Percentiles rank a stretch among this genome's conserved stretches.
Evolutionary conservation across 2,329 filamentous ascomycete genomes (phyloP).

Genomic region (Pseudogymnoascus sp.): DNA sequence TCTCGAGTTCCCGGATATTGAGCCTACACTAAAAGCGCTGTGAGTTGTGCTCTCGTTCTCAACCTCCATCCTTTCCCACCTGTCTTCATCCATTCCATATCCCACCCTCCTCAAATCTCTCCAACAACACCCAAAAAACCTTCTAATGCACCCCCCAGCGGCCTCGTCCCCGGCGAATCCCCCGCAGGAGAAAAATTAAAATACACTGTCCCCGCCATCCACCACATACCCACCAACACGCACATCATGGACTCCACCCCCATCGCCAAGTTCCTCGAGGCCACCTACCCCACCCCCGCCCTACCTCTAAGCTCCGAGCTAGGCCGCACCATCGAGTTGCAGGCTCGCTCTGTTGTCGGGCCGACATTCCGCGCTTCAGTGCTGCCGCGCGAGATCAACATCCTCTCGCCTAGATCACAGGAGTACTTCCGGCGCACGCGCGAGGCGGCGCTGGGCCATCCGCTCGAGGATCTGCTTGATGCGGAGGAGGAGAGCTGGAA

Average conservation of each 20-base stretch:
- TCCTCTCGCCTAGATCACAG: slow-evolving; percentile 32
- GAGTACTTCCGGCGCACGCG: slow-evolving; percentile 35
- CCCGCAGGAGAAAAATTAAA: slow-evolving; percentile 18
- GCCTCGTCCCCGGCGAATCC: slow-evolving; percentile 21
- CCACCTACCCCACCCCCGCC: slow-evolving; percentile 32
- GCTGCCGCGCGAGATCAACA: slow-evolving; percentile 32
- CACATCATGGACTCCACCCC: slow-evolving; percentile 35
- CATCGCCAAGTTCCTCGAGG: slow-evolving; percentile 36
- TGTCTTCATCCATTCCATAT: slow-evolving; percentile 8
- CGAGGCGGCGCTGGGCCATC: slow-evolving; percentile 30
- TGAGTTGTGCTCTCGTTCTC: slow-evolving; percentile 23
- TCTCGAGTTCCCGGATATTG: slow-evolving; percentile 37
- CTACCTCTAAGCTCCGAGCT: slow-evolving; percentile 31
- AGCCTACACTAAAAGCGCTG: slow-evolving; percentile 34
- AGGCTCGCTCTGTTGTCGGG: slow-evolving; percentile 27
- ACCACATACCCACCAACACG: slow-evolving; percentile 33
- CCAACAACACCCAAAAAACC: background rate
- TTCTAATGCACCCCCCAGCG: slow-evolving; percentile 18
- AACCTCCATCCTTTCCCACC: slow-evolving; percentile 6
- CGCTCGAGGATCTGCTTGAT: slow-evolving; percentile 32
- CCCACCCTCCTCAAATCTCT: background rate
- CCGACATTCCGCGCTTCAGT: slow-evolving; percentile 27
- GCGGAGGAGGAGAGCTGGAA: slow-evolving; percentile 28
- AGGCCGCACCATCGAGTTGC: slow-evolving; percentile 28
- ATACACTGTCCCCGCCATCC: slow-evolving; percentile 37